Evolutionary conservation across 345 rosid species (phyloP).

Genomic region (Citrus medica): DNA sequence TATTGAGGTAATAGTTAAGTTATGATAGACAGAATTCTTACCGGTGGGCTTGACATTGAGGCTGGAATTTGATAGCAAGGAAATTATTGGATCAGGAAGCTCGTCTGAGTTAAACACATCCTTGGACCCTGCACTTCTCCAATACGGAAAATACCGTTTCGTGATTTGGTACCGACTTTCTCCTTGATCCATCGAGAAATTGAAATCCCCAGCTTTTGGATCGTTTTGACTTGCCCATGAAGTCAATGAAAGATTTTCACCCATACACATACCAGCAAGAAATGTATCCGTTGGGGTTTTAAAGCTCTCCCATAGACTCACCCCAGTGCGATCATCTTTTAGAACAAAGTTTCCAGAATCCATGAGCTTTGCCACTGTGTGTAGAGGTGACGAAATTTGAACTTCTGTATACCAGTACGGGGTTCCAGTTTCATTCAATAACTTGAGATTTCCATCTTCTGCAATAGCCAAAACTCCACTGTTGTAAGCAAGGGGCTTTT

Average conservation of each 20-base stretch:
- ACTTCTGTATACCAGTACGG: neutral
- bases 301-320: constrained; percentile 25
- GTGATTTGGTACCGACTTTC: neutral
- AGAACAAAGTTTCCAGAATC: constrained; percentile 35
- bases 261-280: constrained; percentile 36
- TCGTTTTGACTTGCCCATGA: constrained; percentile 32
- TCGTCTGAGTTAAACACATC: neutral
- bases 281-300: constrained; percentile 36
- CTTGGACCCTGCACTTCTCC: neutral
- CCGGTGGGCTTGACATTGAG: neutral
- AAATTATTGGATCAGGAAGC: rapidly evolving
- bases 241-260: constrained; percentile 6
- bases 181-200: neutral
- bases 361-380: constrained; percentile 7
- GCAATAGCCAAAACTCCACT: neutral
- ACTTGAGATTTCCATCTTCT: constrained; percentile 14
- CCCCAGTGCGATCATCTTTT: neutral
- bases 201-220: constrained; percentile 29
- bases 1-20: neutral
- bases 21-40: neutral
- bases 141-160: rapidly evolving
- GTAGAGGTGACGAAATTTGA: neutral
- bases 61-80: constrained; percentile 15
- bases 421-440: neutral
- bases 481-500: neutral